These are phyloP conservation scores for Ganoderma sinense DNA, from an alignment of 1,284 basidiomycete genomes.

Conservation along the genomic window DNA sequence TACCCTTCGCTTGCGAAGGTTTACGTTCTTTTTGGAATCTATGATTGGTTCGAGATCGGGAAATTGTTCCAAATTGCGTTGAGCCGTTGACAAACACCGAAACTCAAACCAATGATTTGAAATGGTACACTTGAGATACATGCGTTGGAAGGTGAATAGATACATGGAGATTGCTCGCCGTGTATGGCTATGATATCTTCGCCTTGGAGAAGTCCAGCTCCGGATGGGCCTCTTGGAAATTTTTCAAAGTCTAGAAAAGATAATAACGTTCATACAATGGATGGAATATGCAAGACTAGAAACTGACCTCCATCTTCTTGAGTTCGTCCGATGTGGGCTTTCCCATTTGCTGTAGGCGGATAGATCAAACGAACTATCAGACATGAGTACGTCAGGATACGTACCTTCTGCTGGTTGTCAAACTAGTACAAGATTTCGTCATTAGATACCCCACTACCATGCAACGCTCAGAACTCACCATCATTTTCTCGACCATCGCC, in stretches of 20 bases:
- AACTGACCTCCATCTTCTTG: slow-evolving; percentile 84
- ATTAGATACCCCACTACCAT: neutral
- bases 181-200: slow-evolving; percentile 67
- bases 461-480: slow-evolving; percentile 68
- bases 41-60: slow-evolving; percentile 35
- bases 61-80: slow-evolving; percentile 11
- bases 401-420: slow-evolving; percentile 96
- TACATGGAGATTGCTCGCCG: neutral
- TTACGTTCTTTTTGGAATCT: slow-evolving; percentile 32
- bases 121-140: neutral
- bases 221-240: slow-evolving; percentile 90
- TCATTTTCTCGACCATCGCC: slow-evolving; percentile 99
- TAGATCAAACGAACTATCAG: slow-evolving; percentile 5
- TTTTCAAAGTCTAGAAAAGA: slow-evolving; percentile 73
- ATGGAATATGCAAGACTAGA: neutral
- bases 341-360: slow-evolving; percentile 82
- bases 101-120: neutral
- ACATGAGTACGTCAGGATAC: slow-evolving; percentile 45
- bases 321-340: slow-evolving; percentile 93
- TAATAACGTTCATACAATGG: neutral
- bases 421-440: slow-evolving; percentile 50
- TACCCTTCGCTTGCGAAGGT: slow-evolving; percentile 30
- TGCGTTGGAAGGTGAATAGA: neutral
- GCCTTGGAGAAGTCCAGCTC: slow-evolving; percentile 97
- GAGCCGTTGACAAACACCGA: neutral